Evolutionary conservation across 257 asterid species (phyloP), one percentile per base, ranked within the genome.

Genomic region (Ilex aquifolium): DNA sequence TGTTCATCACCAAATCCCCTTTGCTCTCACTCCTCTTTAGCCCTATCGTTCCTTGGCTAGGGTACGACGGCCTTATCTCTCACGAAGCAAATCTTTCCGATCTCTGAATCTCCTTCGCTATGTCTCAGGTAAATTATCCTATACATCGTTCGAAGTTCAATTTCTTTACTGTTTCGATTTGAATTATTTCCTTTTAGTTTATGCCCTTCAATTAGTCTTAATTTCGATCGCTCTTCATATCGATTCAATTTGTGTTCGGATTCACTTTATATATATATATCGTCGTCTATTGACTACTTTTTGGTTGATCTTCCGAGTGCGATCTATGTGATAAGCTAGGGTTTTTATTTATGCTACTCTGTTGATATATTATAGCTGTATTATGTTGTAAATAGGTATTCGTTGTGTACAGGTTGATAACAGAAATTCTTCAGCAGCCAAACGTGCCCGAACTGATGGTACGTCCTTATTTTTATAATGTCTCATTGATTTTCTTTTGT

Each of bases 391-490:
- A 8, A 8, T 36, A 4, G 5, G 42, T 36, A 8, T 36, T 29
- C 13, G 13, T 5, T 61, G 3, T 15, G 57, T 61, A 21, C 27
- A 48, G 65, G 65, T 61, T 27, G 65, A 61, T 31, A 61, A 44
- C 32, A 31, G 65, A 46, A 61, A 61, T 61, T 61, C 65, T 48
- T 61, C 65, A 6, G 65, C 57, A 11, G 10, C 65, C 32, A 61
- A 61, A 61, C 65, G 65, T 30, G 65, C 65, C 7, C 57, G 57
- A 21, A 61, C 65, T 27, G 57, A 61, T 61, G 57, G 65, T 61
- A 61, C 15, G 46, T 46, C 31, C 7, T 13, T 36, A 0, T 11
- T 32, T 15, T 58, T 30, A 17, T 58, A 17, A 16, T 3, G 16
- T 55, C 7, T 21, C 32, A 30, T 6, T 32, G 40, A 36, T 36